Percentiles rank a stretch among this genome's conserved stretches.
Evolutionary conservation across 345 rosid genomes (phyloP).

Genomic region (Psidium guajava): DNA sequence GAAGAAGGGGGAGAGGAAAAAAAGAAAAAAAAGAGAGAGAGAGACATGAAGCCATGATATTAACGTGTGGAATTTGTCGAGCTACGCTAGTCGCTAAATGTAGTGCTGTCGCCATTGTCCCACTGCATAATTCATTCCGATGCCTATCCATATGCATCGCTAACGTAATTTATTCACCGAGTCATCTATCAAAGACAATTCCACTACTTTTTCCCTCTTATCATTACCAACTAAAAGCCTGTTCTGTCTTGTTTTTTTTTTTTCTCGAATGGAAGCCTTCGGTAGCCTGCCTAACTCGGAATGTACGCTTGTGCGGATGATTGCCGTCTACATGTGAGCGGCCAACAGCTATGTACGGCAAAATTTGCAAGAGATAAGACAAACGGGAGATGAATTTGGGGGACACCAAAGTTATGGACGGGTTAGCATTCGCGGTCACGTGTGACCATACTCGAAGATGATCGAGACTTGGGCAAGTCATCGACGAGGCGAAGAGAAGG

Average conservation of each 20-base stretch:
- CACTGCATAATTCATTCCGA: not conserved
- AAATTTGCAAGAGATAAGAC: not conserved
- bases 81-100: not conserved
- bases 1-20: no score
- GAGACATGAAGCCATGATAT: not conserved
- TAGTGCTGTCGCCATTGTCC: not conserved
- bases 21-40: not conserved
- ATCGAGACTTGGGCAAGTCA: not conserved
- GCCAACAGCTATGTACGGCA: not conserved
- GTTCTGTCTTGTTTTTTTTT: fast-evolving
- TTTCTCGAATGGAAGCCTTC: not conserved
- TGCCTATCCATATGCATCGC: not conserved
- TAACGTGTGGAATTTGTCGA: not conserved
- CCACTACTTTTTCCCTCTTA: not conserved
- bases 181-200: not conserved
- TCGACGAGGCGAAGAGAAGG: not conserved
- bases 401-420: not conserved
- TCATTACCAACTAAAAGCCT: not conserved
- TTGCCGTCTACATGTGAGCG: not conserved
- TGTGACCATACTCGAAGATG: not conserved
- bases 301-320: not conserved
- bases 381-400: not conserved
- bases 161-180: not conserved
- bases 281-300: not conserved
- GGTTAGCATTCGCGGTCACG: not conserved